Percentiles rank a stretch among this genome's conserved stretches.
Conservation (phyloP, 805 yeast genomes). For the Diddensiella caesifluorescens region DNA sequence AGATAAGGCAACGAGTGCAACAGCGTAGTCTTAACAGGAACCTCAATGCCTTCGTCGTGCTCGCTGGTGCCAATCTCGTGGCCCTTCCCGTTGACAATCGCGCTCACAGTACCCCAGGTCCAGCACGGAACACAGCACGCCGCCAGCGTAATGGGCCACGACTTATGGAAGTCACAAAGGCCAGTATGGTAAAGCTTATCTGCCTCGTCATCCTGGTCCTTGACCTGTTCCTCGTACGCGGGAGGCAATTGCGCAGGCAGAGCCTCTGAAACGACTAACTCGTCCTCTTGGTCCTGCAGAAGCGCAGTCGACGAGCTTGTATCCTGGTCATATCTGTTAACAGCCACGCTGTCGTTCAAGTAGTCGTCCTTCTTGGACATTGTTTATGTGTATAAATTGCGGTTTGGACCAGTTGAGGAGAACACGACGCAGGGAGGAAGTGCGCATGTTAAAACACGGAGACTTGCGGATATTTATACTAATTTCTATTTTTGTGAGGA, state of each 20-base stretch:
- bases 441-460: no score
- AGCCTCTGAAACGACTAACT: background rate
- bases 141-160: constrained; percentile 1
- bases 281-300: background rate
- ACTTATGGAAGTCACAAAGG: constrained; percentile 12
- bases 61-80: constrained; percentile 2
- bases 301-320: background rate
- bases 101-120: constrained; percentile 13
- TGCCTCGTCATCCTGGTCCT: background rate
- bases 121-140: constrained; percentile 12
- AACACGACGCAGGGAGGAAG: no score
- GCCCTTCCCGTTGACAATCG: constrained; percentile 5
- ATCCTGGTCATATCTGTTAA: no score
- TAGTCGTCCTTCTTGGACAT: constrained; percentile 1
- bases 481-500: no score
- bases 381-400: no score
- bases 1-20: constrained; percentile 6
- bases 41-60: constrained; percentile 8
- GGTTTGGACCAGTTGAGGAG: no score
- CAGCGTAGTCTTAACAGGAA: constrained; percentile 5
- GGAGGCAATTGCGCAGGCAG: constrained; percentile 6
- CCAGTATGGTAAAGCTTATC: constrained; percentile 11
- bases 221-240: constrained; percentile 2
- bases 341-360: background rate
- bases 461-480: no score